Evolutionary conservation across 352 stramenopile species (phyloP), one percentile per base, ranked within the genome.

Genomic region (Phytopythium delawarense): DNA sequence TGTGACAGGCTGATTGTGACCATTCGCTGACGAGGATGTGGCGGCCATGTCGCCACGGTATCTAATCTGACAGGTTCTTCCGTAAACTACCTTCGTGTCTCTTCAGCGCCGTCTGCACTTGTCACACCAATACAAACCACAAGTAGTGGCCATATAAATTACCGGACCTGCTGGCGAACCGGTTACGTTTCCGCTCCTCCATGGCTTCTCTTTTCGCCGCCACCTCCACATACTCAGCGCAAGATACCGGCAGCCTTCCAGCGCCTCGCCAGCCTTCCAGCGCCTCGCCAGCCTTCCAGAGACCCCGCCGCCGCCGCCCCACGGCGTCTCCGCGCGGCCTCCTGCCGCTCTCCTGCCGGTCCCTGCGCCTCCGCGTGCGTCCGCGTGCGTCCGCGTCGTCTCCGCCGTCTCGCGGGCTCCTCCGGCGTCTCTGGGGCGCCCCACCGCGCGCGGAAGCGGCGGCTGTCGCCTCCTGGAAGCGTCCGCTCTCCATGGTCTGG

Each of bases 401-500:
- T 15, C 35, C 8, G 35, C 35, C 12, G 12, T 15, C 35, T 40
- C 35, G 35, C 35, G 35, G 35, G 35, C 35, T 40, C 12, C 35
- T 15, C 35, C 35, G 35, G 35, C 35, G 35, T 40, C 35, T 15
- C 35, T 40, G 35, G 35, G 35, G 9, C 35, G 35, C 12, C 35
- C 35, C 35, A 40, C 9, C 8, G 9, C 35, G 9, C 35, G 35
- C 35, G 35, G 0, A 40, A 40, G 35, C 35, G 35, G 35, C 35
- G 35, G 35, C 35, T 15, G 7, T 39, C 11, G 34, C 34, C 34
- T 5, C 7, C 7, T 8, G 9, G 35, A 40, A 15, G 35, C 35
- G 35, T 9, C 12, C 35, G 35, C 35, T 11, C 28, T 20, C 48
- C 18, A 84, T 84, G 75, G 73, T 79, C 71, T 78, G 64, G 67